A percentile compares a stretch with the other conserved stretches of the same genome.
Conservation (phyloP, 2,329 filamentous ascomycete genomes). For the Xylariaceae sp. region DNA sequence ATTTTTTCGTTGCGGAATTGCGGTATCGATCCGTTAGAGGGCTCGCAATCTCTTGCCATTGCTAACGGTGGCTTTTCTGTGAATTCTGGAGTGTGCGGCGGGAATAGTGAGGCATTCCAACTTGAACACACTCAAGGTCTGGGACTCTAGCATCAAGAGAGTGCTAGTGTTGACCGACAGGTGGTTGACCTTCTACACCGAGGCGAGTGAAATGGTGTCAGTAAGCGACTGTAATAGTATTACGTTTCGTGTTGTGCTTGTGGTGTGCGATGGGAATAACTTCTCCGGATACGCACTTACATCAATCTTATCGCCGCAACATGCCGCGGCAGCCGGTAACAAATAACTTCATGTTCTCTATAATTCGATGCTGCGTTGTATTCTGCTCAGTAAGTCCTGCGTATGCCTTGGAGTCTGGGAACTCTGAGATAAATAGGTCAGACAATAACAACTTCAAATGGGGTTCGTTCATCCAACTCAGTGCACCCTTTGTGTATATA, state of each 20-base stretch:
- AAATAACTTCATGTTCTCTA: too few relatives aligned
- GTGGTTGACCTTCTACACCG: neutral
- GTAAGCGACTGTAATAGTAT: conserved; percentile 6
- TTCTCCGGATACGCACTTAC: neutral
- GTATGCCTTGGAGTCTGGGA: neutral
- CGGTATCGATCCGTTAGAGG: neutral
- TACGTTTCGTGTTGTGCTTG: neutral
- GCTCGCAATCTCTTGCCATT: conserved; percentile 16
- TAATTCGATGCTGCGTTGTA: neutral
- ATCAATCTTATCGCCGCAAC: neutral
- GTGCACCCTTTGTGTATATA: too few relatives aligned
- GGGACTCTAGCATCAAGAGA: too few relatives aligned
- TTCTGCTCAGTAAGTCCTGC: neutral
- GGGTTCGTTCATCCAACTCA: too few relatives aligned
- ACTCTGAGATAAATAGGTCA: too few relatives aligned
- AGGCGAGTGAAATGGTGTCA: neutral
- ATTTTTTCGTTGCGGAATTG: too few relatives aligned
- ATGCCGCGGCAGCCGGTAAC: too few relatives aligned
- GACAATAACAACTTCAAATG: too few relatives aligned
- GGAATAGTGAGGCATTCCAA: neutral
- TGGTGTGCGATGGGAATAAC: neutral
- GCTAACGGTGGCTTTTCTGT: neutral
- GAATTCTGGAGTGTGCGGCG: neutral
- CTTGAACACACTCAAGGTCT: neutral
- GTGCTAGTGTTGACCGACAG: neutral